These are phyloP conservation scores for Ceratocystis colombiana DNA, from an alignment of 2,329 filamentous ascomycete species.

Conservation along the genomic window DNA sequence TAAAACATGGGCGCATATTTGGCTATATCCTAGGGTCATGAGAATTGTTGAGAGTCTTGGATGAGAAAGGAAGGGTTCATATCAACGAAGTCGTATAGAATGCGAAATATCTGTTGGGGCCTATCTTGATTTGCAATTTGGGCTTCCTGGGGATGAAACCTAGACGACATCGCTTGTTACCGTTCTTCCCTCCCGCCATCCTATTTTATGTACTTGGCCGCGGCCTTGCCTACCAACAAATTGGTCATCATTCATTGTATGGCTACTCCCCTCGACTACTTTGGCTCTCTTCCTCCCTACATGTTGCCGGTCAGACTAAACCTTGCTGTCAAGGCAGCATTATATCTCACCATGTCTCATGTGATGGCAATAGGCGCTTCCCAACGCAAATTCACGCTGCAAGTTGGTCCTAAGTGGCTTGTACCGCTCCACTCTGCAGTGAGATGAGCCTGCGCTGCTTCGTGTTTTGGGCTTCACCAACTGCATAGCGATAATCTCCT, in stretches of 20 bases:
- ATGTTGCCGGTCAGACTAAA: neutral
- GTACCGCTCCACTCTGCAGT: neutral
- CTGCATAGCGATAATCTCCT: neutral
- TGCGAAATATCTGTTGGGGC: constrained; percentile 6
- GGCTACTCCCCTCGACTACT: neutral
- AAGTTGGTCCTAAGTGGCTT: neutral
- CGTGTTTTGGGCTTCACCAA: neutral
- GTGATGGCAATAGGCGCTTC: neutral
- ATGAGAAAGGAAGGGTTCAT: neutral
- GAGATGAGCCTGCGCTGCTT: neutral
- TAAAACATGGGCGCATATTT: neutral
- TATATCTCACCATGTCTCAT: neutral
- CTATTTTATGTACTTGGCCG: neutral
- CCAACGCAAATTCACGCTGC: neutral
- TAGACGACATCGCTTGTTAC: constrained; percentile 2
- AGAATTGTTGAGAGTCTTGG: neutral
- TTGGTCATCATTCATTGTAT: neutral
- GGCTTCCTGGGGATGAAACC: constrained; percentile 2
- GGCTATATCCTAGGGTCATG: neutral
- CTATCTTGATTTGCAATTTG: neutral
- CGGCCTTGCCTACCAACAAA: neutral
- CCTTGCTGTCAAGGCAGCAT: neutral
- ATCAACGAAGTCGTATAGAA: neutral
- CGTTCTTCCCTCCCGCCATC: neutral
- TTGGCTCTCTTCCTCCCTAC: neutral